Base-by-base conservation (phyloP, 495 filamentous ascomycete species). In the Chaetomium tenue region DNA sequence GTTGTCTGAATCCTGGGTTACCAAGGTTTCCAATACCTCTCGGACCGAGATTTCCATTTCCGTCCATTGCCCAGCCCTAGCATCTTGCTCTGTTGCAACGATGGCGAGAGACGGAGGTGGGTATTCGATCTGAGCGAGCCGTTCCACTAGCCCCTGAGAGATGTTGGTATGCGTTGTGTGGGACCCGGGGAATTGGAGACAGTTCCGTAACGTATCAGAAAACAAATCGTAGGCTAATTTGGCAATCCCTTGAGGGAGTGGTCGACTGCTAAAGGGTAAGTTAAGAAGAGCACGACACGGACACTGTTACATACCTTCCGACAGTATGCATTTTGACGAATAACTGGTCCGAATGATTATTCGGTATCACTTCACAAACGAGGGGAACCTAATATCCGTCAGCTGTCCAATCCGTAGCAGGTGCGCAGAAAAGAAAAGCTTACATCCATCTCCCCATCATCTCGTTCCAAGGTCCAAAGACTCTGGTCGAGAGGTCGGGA, bases 391-490 rank as follows among this genome's bases (percentile, higher is more conserved):
- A 39, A 59, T 44, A 48, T 25, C 18, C 18, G 18, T 44, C n/a
- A 54, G 12, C 5, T 16, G 11, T 16, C 1, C 40, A 44, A 44
- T 2, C 13, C 11, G 46, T 20, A 20, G 18, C 20, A 50, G 20
- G 0, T n/a, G n/a, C 0, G 4, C 0, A 20, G n/a, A 50, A 0
- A 50, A 50, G 46, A 23, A 22, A 50, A 46, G 77, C 83, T 80
- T 64, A 84, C 79, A 76, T 91, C 90, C 90, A 94, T 94, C 51
- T 82, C 77, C 1, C 91, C 89, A 58, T 82, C 74, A 68, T 95
- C 91, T 26, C 82, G 73, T 60, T 84, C 76, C 28, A 91, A 66
- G 6, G 77, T 79, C 91, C 91, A 95, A 25, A 93, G 72, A 0
- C 70, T 64, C 8, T 73, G 25, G 66, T 91, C 83, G 9, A 92